Percentiles rank a stretch among this genome's conserved stretches.
These are phyloP conservation scores for Apiosordaria backusii DNA, from an alignment of 495 filamentous ascomycete genomes.

Conservation along the genomic window DNA sequence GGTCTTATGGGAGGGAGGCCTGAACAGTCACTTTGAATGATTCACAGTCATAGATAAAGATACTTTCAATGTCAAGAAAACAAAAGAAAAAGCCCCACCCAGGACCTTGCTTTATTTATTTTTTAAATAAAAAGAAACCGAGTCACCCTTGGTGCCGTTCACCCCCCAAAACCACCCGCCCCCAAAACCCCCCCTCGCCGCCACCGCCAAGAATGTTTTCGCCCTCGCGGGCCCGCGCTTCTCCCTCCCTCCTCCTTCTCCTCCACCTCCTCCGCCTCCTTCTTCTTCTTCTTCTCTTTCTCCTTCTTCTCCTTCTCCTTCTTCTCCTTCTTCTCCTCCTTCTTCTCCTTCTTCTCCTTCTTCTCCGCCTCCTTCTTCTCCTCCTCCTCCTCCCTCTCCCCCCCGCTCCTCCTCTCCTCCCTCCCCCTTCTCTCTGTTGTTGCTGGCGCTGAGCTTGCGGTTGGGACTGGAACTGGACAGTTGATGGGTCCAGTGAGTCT, in stretches of 20 bases:
- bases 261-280: neutral
- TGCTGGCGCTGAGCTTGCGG: neutral
- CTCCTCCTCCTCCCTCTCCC: neutral
- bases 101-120: neutral
- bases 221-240: neutral
- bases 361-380: neutral
- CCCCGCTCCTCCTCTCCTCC: neutral
- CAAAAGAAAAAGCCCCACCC: no score
- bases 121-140: neutral
- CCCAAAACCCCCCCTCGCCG: neutral
- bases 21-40: no score
- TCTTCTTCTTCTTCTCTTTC: neutral
- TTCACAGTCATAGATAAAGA: no score
- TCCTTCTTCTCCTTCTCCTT: neutral
- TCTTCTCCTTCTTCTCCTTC: neutral
- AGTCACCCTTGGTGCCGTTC: no score
- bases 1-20: no score
- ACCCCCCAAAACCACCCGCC: neutral
- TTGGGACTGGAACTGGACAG: neutral
- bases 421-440: neutral
- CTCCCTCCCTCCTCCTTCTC: neutral
- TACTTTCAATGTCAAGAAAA: no score
- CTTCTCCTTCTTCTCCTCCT: no score
- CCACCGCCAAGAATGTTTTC: neutral
- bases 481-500: neutral